Base-by-base conservation (phyloP, 345 rosid species). In the Citrus maxima region DNA sequence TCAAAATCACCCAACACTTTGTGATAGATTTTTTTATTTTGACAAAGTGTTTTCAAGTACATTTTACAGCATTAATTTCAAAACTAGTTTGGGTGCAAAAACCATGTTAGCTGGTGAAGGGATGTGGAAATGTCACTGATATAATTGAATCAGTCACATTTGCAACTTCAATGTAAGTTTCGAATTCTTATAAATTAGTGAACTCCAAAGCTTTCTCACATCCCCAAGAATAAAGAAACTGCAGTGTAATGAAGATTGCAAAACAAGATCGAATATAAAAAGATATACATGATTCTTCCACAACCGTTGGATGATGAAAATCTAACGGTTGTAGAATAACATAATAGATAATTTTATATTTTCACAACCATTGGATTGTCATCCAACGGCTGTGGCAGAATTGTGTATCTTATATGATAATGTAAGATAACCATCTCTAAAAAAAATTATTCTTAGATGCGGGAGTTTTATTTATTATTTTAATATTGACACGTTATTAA, bases 341-440 rank as follows among this genome's bases (percentile, higher is more conserved):
- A 32, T 32, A 32, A 32, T 32, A 32, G 4, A 32, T 32, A 32
- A 32, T 32, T 32, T 32, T 32, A 32, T 32, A 32, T 32, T 32
- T 32, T 32, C 34, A 32, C 5, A 32, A 32, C 0, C 0, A 0
- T 4, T 32, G 0, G 5, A 32, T 32, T 32, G 5, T 32, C 0
- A 4, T 32, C 0, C 0, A 32, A 32, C 34, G 0, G 0, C 0
- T 32, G 34, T 32, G 0, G 34, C 0, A 32, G 0, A 32, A 32
- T 32, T 0, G 5, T 32, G 0, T 32, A 32, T 32, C 34, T 32
- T 32, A 32, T 0, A 4, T 32, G 0, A 4, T 32, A 32, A 32
- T 32, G 0, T 32, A 4, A 0, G 34, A 32, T 32, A 32, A 32
- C 5, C 0, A 32, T 32, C 5, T 32, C 0, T 0, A 35, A 5